Base-by-base conservation (phyloP, 345 rosid genomes). In the Linum lewisii region DNA sequence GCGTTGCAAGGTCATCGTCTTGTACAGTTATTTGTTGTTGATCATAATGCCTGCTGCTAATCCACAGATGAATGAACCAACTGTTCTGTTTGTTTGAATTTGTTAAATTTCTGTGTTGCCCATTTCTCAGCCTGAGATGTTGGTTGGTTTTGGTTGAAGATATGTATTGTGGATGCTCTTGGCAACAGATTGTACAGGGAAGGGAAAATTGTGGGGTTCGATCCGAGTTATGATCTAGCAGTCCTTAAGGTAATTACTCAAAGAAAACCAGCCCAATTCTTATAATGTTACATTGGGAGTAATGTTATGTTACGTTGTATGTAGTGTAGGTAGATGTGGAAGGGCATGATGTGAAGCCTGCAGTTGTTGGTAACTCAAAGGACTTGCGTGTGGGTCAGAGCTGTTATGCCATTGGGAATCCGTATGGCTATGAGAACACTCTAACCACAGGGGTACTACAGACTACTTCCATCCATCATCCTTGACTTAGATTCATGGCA, bases 341-440 rank as follows among this genome's bases (percentile, higher is more conserved):
- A 32, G 91, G 93, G 10, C 78, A 62, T 57, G 79, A 84, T 69
- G 4, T 92, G 64, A 81, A 78, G 64, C 93, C 95, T n/a, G 84
- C 73, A 55, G 79, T 70, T 61, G 71, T 92, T 22, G 96, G 95
- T 36, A 83, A 79, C 68, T 92, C 96, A 7, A 60, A 58, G 34
- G 81, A 82, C 62, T 67, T 92, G 72, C 96, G 66, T 1, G 93
- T 88, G 23, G 96, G 91, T 15, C 98, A 92, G 63, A 86, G 78
- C 69, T 92, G 96, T 68, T 86, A 63, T 20, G 98, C 98, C 13
- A 88, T 88, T 8, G 96, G 93, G 54, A 88, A 86, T 72, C 95
- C 98, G 21, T 86, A 73, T 59, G 98, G 95, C 73, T 88, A 80
- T 67, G 90, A 86, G 61, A 87, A 92, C 78, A 84, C 96, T 6